A percentile compares a stretch with the other conserved stretches of the same genome.
Conservation (phyloP, 306 rosid species). For the Neltuma alba region DNA sequence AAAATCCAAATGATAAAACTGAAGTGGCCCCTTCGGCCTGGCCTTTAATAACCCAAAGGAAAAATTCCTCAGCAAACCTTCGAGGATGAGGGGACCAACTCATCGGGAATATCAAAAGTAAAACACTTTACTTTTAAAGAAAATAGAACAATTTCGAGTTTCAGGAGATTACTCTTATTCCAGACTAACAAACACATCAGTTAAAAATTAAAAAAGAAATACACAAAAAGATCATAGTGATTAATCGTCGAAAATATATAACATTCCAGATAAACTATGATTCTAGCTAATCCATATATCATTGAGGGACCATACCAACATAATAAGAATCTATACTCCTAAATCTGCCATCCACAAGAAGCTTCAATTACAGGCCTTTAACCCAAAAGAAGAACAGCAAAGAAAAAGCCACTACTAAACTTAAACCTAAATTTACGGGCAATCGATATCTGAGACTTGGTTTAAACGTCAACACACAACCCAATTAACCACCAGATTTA, state of each 20-base stretch:
- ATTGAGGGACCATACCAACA: neutral
- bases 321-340: neutral
- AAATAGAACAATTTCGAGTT: too few relatives aligned
- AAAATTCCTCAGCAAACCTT: neutral
- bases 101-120: too few relatives aligned
- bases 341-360: slow-evolving; percentile 24
- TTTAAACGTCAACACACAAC: neutral
- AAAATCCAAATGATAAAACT: too few relatives aligned
- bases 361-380: slow-evolving; percentile 15
- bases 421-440: neutral
- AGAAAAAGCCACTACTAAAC: neutral
- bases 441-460: neutral
- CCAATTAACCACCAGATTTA: neutral
- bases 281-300: neutral
- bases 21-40: too few relatives aligned
- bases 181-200: neutral
- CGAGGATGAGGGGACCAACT: neutral
- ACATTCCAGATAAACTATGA: neutral
- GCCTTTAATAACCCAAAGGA: too few relatives aligned
- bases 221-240: neutral
- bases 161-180: neutral
- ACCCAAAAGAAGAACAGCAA: neutral
- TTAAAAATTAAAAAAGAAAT: neutral
- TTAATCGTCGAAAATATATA: neutral
- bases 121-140: neutral